These are phyloP conservation scores for Neospora caninum DNA, from an alignment of 169 alveolate species.

Conservation along the genomic window DNA sequence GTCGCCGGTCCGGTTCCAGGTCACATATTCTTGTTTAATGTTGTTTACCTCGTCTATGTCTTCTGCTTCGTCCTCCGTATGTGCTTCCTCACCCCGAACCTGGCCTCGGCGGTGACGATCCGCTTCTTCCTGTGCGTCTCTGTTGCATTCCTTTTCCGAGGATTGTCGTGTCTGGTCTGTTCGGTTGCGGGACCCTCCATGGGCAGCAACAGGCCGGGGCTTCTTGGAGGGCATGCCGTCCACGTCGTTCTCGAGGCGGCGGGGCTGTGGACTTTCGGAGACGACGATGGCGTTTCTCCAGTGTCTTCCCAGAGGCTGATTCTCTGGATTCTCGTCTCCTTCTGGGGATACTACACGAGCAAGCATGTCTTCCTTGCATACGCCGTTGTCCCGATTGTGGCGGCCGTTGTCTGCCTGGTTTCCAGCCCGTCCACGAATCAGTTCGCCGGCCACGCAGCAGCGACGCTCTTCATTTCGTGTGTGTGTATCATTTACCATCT, in stretches of 20 bases:
- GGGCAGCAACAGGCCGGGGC: neutral
- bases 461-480: neutral
- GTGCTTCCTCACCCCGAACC: neutral
- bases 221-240: too few relatives aligned
- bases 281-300: neutral
- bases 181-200: neutral
- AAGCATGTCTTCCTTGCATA: neutral
- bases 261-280: neutral
- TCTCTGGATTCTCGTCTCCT: constrained; percentile 13
- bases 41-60: neutral
- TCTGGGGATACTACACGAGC: constrained; percentile 31
- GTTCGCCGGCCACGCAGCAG: neutral
- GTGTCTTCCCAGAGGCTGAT: neutral
- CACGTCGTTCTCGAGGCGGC: neutral
- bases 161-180: neutral
- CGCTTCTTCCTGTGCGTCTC: constrained; percentile 18
- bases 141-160: neutral
- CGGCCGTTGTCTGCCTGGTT: neutral
- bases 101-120: constrained; percentile 19
- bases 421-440: neutral
- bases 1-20: neutral
- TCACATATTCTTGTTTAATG: neutral
- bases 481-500: neutral
- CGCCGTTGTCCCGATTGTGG: neutral
- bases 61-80: neutral